These are phyloP conservation scores for Calycina herbarum DNA, from an alignment of 2,329 filamentous ascomycete species.

Conservation along the genomic window DNA sequence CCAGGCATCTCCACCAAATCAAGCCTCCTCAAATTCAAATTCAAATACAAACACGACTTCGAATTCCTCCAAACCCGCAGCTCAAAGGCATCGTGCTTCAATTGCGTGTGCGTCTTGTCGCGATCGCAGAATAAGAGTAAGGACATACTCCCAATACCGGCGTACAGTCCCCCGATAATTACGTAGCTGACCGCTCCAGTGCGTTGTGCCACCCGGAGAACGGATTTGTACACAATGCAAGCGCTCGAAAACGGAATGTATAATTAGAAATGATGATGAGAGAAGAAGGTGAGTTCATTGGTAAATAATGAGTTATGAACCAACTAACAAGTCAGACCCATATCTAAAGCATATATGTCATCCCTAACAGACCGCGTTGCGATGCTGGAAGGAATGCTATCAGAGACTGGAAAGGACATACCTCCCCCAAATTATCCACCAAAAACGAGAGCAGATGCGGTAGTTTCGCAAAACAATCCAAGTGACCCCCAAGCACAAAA, in stretches of 20 bases:
- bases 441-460: slow-evolving; percentile 47
- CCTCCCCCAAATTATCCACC: slow-evolving; percentile 55
- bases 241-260: slow-evolving; percentile 49
- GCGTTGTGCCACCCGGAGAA: slow-evolving; percentile 54
- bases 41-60: slow-evolving; percentile 11
- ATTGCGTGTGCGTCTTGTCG: slow-evolving; percentile 57
- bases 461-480: slow-evolving; percentile 33
- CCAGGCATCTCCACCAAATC: slow-evolving; percentile 12
- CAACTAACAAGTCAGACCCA: slow-evolving; percentile 44
- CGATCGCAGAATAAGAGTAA: slow-evolving; percentile 44
- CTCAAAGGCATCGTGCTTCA: slow-evolving; percentile 48
- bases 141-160: slow-evolving; percentile 10
- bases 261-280: slow-evolving; percentile 60
- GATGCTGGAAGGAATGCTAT: slow-evolving; percentile 52
- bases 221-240: slow-evolving; percentile 54
- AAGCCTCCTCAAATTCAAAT: slow-evolving; percentile 9
- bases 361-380: slow-evolving; percentile 55
- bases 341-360: slow-evolving; percentile 59
- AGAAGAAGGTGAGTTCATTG: slow-evolving; percentile 46
- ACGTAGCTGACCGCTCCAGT: slow-evolving; percentile 39
- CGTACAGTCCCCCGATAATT: slow-evolving; percentile 15
- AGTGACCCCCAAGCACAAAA: background rate
- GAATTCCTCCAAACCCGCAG: slow-evolving; percentile 23
- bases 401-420: slow-evolving; percentile 49
- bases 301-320: background rate